Percentiles rank a stretch among this genome's conserved stretches.
These are phyloP conservation scores for Dothistroma pini DNA, from an alignment of 2,329 filamentous ascomycete species.

Conservation along the genomic window DNA sequence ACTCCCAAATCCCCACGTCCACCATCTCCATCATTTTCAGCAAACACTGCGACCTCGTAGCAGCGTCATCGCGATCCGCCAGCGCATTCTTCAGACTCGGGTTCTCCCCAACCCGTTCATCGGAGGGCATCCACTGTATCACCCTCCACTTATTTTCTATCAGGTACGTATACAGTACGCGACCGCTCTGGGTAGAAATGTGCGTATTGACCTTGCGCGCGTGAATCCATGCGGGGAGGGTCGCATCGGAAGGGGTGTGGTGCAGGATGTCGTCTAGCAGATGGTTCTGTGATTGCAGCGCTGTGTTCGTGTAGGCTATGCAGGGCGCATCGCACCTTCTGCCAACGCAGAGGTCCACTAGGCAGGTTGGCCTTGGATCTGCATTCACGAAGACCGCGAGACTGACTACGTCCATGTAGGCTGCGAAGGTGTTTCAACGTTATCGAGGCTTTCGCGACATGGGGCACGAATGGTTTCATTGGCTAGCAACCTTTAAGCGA, in stretches of 20 bases:
- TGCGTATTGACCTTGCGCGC: background rate
- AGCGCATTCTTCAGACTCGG: conserved; percentile 9
- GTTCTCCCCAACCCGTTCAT: background rate
- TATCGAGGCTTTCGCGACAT: background rate
- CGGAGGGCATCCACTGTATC: conserved; percentile 14
- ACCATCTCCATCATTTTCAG: conserved; percentile 24
- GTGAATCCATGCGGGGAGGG: background rate
- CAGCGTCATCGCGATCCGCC: conserved; percentile 16
- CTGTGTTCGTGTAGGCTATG: conserved; percentile 9
- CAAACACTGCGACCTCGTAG: conserved; percentile 11
- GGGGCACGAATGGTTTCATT: background rate
- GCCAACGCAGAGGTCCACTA: conserved; percentile 10
- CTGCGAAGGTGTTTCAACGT: background rate
- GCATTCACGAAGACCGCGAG: conserved; percentile 12
- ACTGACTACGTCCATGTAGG: conserved; percentile 7
- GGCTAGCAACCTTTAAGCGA: background rate
- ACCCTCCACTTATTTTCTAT: conserved; percentile 17
- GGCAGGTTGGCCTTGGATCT: conserved; percentile 19
- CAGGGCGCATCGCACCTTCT: background rate
- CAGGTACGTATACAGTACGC: conserved; percentile 11
- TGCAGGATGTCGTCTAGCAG: conserved; percentile 11
- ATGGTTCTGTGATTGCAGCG: conserved; percentile 4
- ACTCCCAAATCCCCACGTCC: conserved; percentile 25
- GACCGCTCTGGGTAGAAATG: background rate
- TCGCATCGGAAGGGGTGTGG: background rate